These are phyloP conservation scores for Phytomonas francai DNA, from an alignment of 208 protist genomes.

Conservation along the genomic window DNA sequence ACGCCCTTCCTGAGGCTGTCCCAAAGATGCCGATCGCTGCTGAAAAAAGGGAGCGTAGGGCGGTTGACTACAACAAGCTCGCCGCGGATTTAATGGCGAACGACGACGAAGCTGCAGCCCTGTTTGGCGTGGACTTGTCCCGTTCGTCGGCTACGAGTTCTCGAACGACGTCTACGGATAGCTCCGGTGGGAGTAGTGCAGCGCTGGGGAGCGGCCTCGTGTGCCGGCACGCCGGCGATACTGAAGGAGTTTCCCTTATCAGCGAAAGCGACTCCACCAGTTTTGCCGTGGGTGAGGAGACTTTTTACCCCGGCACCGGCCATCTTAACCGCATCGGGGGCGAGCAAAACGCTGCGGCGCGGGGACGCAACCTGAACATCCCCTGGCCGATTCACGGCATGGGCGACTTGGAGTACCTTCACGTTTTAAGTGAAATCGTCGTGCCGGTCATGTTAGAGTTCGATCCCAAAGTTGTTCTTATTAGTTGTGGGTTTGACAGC, in stretches of 20 bases:
- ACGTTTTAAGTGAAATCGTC: constrained; percentile 89
- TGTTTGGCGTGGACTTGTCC: constrained; percentile 34
- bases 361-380: constrained; percentile 92
- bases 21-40: neutral
- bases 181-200: neutral
- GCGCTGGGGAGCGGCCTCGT: neutral
- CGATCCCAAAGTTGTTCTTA: constrained; percentile 87
- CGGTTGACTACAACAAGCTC: constrained; percentile 61
- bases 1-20: neutral
- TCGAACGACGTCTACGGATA: constrained; percentile 9
- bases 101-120: constrained; percentile 31
- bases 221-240: constrained; percentile 1
- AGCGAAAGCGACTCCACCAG: constrained; percentile 13
- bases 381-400: constrained; percentile 79
- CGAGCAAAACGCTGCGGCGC: constrained; percentile 34
- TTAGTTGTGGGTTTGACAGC: constrained; percentile 95
- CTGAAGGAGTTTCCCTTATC: constrained; percentile 20
- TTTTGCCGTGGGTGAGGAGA: constrained; percentile 11
- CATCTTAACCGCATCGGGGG: constrained; percentile 58
- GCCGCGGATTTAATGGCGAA: constrained; percentile 38
- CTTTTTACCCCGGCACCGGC: constrained; percentile 93
- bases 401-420: constrained; percentile 93
- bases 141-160: constrained; percentile 13
- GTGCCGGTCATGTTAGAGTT: constrained; percentile 87
- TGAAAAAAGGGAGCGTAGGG: constrained; percentile 13